Conservation (phyloP, 2,329 filamentous ascomycete species). For the Rutstroemia sp. region DNA sequence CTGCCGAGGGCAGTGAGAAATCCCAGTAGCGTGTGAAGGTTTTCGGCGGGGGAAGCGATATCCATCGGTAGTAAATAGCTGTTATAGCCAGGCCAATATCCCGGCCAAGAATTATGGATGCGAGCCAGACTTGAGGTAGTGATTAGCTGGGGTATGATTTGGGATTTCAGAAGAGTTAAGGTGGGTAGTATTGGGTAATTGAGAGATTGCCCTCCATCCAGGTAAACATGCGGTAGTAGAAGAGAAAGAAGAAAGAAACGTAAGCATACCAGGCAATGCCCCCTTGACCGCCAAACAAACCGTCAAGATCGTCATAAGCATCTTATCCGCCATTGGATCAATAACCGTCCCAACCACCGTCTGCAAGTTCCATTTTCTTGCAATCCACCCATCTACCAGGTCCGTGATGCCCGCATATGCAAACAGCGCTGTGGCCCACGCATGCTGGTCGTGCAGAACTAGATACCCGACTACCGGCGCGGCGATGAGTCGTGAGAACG, state of each 20-base stretch:
- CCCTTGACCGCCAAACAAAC: constrained; percentile 79
- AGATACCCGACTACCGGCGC: constrained; percentile 85
- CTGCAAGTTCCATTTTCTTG: constrained; percentile 76
- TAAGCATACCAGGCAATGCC: constrained; percentile 61
- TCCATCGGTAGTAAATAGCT: constrained; percentile 93
- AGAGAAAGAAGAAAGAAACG: constrained; percentile 1
- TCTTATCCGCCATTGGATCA: constrained; percentile 95
- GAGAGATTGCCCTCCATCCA: background rate
- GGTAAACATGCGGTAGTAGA: background rate
- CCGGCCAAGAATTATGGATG: constrained; percentile 81
- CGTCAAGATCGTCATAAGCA: constrained; percentile 87
- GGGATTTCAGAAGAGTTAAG: background rate
- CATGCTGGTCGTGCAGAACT: constrained; percentile 74
- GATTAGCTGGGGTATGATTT: background rate
- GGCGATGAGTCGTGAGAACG: constrained; percentile 73
- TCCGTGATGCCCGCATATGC: constrained; percentile 89
- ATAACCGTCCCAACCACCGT: constrained; percentile 94
- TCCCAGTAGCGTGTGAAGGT: constrained; percentile 94
- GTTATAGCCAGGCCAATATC: constrained; percentile 77
- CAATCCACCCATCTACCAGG: constrained; percentile 89
- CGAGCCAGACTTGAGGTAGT: constrained; percentile 62
- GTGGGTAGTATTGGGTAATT: background rate
- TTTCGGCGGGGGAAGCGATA: constrained; percentile 87
- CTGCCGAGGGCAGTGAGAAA: constrained; percentile 82
- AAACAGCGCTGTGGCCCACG: constrained; percentile 76